Base-by-base conservation (phyloP, 306 rosid species). In the Corylus americana region DNA sequence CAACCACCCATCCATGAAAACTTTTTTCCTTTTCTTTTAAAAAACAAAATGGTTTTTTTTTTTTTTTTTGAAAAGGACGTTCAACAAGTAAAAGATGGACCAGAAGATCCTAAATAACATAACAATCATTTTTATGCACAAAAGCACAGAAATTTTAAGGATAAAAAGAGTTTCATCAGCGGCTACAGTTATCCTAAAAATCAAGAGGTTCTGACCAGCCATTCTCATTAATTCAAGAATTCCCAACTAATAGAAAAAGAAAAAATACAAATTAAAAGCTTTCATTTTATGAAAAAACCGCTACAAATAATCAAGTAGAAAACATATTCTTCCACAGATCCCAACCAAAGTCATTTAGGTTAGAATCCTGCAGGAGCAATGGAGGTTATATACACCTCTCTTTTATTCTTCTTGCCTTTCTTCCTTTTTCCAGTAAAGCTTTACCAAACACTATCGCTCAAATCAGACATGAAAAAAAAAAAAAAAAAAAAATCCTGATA, bases 361-460 rank as follows among this genome's bases (percentile, higher is more conserved):
- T 35, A 31, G 47, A 64, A 64, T 14, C n/a, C 45, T 29, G 45
- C 4, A 64, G n/a, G 37, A 29, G 20, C 70, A 35, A 35, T 35
- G 70, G 35, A 37, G 50, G 22, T 8, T 8, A 66, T 31, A 2
- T 31, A 17, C 10, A 66, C 25, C 4, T 7, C 27, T 8, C 3
- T 66, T 66, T 39, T 42, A 35, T 66, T 66, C 35, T 66, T 17
- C 35, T 66, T 31, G 35, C 35, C 35, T 31, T 31, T 31, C 35
- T 31, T 31, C 35, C 35, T 42, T 66, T 63, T 63, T 31, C 71
- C 25, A 37, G 49, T 16, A 17, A n/a, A 37, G 35, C 35, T 31
- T 31, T 31, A 3, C 35, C 35, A 47, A 31, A 80, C 42, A 37
- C 68, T 55, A 48, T 44, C 58, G 68, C 69, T 55, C 44, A 79